Percentiles rank a stretch among this genome's conserved stretches.
These are phyloP conservation scores for Prunus davidiana DNA, from an alignment of 306 rosid genomes.

Conservation along the genomic window DNA sequence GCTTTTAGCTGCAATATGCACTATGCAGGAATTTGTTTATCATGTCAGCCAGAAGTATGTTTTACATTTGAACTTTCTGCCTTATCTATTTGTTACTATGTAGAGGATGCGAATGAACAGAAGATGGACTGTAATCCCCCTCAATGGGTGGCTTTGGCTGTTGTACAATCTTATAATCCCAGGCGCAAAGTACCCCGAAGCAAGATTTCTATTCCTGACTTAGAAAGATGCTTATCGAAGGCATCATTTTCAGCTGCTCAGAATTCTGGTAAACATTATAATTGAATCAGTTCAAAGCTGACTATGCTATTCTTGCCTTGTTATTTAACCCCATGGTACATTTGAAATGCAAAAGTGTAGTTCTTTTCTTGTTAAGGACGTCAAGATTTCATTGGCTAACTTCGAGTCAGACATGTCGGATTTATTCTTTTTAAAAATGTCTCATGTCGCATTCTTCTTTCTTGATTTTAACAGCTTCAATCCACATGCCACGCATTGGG, in stretches of 20 bases:
- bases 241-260: slow-evolving; percentile 71
- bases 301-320: neutral
- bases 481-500: slow-evolving; percentile 96
- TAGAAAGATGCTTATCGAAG: slow-evolving; percentile 72
- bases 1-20: neutral
- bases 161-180: slow-evolving; percentile 82
- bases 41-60: neutral
- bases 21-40: neutral
- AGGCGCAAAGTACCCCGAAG: slow-evolving; percentile 80
- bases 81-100: slow-evolving; percentile 11
- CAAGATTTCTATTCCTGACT: slow-evolving; percentile 61
- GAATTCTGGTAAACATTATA: slow-evolving; percentile 49
- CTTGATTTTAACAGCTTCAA: slow-evolving; percentile 53
- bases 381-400: neutral
- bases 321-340: neutral
- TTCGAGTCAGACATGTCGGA: neutral
- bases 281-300: neutral
- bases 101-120: slow-evolving; percentile 45
- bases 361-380: neutral
- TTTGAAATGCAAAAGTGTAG: neutral
- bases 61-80: neutral
- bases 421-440: neutral
- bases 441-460: slow-evolving; percentile 8
- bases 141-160: slow-evolving; percentile 82
- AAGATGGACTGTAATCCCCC: slow-evolving; percentile 32